Base-by-base conservation (phyloP, 495 filamentous ascomycete species). In the Xylaria bambusicola region DNA sequence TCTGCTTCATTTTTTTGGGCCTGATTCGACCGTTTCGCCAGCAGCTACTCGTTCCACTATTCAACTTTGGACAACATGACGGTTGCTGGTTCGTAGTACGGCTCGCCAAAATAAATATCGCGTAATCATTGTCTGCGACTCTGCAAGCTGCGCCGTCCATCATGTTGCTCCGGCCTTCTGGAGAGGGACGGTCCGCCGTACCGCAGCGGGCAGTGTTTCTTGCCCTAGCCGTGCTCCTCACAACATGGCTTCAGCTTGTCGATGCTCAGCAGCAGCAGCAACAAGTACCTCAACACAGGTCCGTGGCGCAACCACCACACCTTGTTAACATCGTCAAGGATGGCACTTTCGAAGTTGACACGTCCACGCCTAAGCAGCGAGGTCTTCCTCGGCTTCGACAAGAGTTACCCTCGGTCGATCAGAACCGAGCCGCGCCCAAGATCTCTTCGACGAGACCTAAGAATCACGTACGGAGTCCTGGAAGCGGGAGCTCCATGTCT, bases 261-360 rank as follows among this genome's bases (percentile, higher is more conserved):
- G 72, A 82, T 71, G 80, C 81, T 80, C 84, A 82, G 79, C 83
- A 82, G 79, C 82, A 83, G 75, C 81, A 82, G 53, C 73, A 78
- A 64, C 72, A 65, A 42, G 67, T 67, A 40, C 61, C 73, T 45
- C 69, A 60, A 21, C 65, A 69, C 54, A 66, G 66, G 56, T 58
- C 56, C 27, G 54, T 61, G 18, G 58, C 56, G 20, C 65, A 63
- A 49, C 66, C 59, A 20, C 59, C 65, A 7, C 56, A 52, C 15
- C 46, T 70, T 47, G 62, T 61, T 56, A 70, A 66, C 52, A 53
- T 71, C 58, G 54, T 72, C 20, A 67, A 69, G 50, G 64, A 73
- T 55, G 67, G 59, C 46, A 66, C 54, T 56, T 57, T 60, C 23
- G 62, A 55, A 38, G 42, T 66, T 47, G 48, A 71, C 15, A 13